Evolutionary conservation across 805 yeast genomes (phyloP).

Genomic region (Candida verbasci): DNA sequence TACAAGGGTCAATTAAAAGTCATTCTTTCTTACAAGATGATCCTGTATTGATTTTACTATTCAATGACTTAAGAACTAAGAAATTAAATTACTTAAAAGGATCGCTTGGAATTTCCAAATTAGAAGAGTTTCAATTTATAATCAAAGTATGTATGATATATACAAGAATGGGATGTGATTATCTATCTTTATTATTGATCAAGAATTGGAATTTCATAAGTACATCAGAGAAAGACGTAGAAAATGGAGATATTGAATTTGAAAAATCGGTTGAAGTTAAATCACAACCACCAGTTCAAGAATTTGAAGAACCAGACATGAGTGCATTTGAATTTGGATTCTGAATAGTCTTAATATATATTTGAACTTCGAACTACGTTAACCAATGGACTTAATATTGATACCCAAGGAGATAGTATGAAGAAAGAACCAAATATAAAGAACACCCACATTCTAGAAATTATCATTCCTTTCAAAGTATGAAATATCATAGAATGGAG

Average conservation of each 20-base stretch:
- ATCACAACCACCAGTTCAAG: conserved; percentile 45
- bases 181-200: conserved; percentile 58
- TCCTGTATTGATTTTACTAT: conserved; percentile 72
- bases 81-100: conserved; percentile 48
- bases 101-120: conserved; percentile 38
- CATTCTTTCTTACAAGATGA: conserved; percentile 60
- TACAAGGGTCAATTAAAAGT: conserved; percentile 8
- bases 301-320: conserved; percentile 73
- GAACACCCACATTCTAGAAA: conserved; percentile 16
- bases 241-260: not conserved
- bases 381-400: conserved; percentile 3
- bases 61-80: conserved; percentile 53
- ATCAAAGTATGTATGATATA: conserved; percentile 63
- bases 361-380: not conserved
- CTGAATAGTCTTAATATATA: conserved; percentile 1
- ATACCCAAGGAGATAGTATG: conserved; percentile 12
- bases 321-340: conserved; percentile 55
- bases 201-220: conserved; percentile 63
- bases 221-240: too few species aligned
- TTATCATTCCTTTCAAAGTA: conserved; percentile 13
- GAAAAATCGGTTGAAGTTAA: not conserved
- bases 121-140: conserved; percentile 58
- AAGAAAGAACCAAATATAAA: conserved; percentile 12
- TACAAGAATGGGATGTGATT: conserved; percentile 88
- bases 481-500: conserved; percentile 14